Evolutionary conservation across 2,329 filamentous ascomycete species (phyloP).

Genomic region (Tolypocladium sp.): DNA sequence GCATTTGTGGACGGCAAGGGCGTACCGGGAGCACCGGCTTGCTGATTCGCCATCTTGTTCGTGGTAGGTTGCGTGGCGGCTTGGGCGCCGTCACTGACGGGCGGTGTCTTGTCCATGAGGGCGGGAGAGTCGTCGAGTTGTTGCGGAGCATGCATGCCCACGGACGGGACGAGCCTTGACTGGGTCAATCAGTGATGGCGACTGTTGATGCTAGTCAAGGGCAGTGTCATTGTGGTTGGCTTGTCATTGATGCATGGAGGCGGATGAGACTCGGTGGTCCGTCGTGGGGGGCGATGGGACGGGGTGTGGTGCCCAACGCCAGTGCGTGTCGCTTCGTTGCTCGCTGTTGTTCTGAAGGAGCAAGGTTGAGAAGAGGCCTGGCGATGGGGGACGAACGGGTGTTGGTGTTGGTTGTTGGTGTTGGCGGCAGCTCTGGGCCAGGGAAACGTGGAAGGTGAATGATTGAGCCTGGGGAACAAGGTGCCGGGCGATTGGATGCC

Average conservation of each 20-base stretch:
- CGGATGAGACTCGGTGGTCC: constrained; percentile 8
- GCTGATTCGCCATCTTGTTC: constrained; percentile 8
- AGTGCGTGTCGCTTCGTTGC: neutral
- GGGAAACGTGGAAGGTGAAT: constrained; percentile 4
- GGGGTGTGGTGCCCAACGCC: constrained; percentile 1
- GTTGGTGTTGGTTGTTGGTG: neutral
- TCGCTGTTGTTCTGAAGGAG: neutral
- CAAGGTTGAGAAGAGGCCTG: neutral
- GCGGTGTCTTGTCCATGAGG: constrained; percentile 26
- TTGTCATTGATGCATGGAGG: constrained; percentile 18
- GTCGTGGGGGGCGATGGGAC: constrained; percentile 2
- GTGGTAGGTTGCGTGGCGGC: constrained; percentile 8
- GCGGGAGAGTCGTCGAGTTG: constrained; percentile 15
- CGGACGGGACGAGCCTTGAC: constrained; percentile 18
- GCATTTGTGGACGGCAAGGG: constrained; percentile 7
- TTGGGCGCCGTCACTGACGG: constrained; percentile 7
- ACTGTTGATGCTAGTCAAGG: constrained; percentile 11
- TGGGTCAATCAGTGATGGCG: constrained; percentile 17
- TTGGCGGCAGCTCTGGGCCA: constrained; percentile 1
- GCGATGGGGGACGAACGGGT: neutral
- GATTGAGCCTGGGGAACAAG: neutral
- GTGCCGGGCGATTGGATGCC: constrained; percentile 2
- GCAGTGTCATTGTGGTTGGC: constrained; percentile 25
- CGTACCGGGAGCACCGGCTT: constrained; percentile 4
- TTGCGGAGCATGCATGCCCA: constrained; percentile 22